phyloP scores from a whole-genome alignment of 1,139 yeast genomes.

The Blastobotrys aristatus region DNA sequence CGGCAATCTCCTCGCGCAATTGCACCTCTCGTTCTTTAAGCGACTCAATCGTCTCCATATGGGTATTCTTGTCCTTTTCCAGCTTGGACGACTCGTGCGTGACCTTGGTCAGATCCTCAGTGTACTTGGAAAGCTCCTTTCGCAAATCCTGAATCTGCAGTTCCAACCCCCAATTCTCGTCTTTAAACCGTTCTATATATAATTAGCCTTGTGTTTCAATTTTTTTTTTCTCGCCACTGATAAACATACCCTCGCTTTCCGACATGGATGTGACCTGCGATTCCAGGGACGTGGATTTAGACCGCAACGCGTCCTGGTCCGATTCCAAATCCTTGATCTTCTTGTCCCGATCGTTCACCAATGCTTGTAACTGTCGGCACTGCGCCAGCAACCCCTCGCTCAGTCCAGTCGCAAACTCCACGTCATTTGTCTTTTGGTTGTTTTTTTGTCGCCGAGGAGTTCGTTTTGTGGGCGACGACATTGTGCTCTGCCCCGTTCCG shows the following conservation, averaged over 20 bases:
- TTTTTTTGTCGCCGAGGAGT: slow-evolving; percentile 12
- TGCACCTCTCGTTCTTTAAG: slow-evolving; percentile 30
- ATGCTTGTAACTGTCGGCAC: slow-evolving; percentile 68
- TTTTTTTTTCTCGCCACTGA: neutral
- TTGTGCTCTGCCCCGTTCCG: slow-evolving; percentile 11
- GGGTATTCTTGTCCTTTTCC: slow-evolving; percentile 28
- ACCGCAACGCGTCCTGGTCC: slow-evolving; percentile 41
- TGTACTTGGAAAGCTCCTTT: slow-evolving; percentile 38
- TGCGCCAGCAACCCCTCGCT: slow-evolving; percentile 75
- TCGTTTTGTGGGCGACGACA: slow-evolving; percentile 15
- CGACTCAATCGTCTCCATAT: slow-evolving; percentile 32
- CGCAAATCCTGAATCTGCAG: slow-evolving; percentile 48
- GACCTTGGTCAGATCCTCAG: slow-evolving; percentile 26
- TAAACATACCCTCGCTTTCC: slow-evolving; percentile 35
- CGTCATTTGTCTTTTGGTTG: slow-evolving; percentile 41
- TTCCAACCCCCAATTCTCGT: slow-evolving; percentile 77
- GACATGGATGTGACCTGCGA: slow-evolving; percentile 33
- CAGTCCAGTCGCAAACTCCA: slow-evolving; percentile 75
- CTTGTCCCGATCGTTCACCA: slow-evolving; percentile 49
- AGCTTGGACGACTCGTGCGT: slow-evolving; percentile 26
- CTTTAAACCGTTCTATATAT: slow-evolving; percentile 46
- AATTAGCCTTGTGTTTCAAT: neutral
- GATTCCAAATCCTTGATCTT: slow-evolving; percentile 40
- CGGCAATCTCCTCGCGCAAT: slow-evolving; percentile 27
- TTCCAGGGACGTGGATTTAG: slow-evolving; percentile 36